Evolutionary conservation across 805 yeast genomes (phyloP), one percentile per base, ranked within the genome.

Genomic region (Kodamaea kakaduensis): DNA sequence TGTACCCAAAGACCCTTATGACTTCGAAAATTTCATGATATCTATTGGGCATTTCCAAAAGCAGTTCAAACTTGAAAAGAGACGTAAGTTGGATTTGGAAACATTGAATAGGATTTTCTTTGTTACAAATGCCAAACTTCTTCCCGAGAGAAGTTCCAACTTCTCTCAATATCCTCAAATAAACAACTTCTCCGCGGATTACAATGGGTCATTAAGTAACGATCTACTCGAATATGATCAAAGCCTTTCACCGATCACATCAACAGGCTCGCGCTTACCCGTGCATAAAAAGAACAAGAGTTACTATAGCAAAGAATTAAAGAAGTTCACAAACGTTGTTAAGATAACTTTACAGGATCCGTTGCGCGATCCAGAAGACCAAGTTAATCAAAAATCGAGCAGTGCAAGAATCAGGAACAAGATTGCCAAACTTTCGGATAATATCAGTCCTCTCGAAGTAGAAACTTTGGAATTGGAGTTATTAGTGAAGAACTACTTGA

Each of bases 1-100:
- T 48, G 82, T 69, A 40, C 93, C 78, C 12, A 84, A 86, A 50
- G 97, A 93, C 52, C 90, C 95, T 0, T 79, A 84, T 51, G 90
- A 84, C 42, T 78, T 77, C 34, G 82, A 79, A 35, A 72, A 71
- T 32, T 83, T 90, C 47, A 71, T 78, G 58, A 56, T 71, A 2
- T 75, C 87, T 5, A 71, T 93, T 17, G 76, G 77, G 2, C 81
- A 77, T 40, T 90, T 89, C 54, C 97, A 93, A 56, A 84, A 78
- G 51, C 83, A 79, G 40, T 67, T 70, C 44, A 71, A 73, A 42
- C 50, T 82, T 6, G 69, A 71, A 3, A 64, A 67, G 40, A 71
- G 72, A 16, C 55, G 76, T 40, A 70, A 69, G 41, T 61, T 84
- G 21, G 88, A 83, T 54, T 63, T 71, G 17, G 64, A 62, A 33